phyloP scores from a whole-genome alignment of 2,329 filamentous ascomycete species.

The Cryphonectria japonica region DNA sequence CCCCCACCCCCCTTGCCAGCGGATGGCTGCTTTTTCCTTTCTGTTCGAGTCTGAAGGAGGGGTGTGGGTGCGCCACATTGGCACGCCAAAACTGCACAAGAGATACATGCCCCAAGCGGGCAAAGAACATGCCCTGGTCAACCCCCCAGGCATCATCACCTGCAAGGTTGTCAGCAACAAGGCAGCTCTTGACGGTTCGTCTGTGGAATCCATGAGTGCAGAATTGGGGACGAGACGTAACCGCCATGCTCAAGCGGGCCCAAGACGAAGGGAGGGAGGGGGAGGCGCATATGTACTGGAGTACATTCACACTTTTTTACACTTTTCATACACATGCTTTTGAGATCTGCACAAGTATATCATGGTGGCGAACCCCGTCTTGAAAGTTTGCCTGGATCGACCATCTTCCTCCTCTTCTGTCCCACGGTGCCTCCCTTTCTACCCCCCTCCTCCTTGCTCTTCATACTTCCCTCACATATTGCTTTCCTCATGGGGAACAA shows the following conservation, averaged over 20 bases:
- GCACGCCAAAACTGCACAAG: conserved; percentile 21
- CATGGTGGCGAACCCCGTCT: conserved; percentile 20
- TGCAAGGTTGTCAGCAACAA: conserved; percentile 21
- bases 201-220: conserved; percentile 14
- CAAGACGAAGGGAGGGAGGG: background rate
- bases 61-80: conserved; percentile 16
- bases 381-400: conserved; percentile 3
- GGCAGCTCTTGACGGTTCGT: conserved; percentile 11
- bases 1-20: background rate
- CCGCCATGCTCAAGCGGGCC: conserved; percentile 5
- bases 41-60: conserved; percentile 22
- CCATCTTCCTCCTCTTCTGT: conserved; percentile 16
- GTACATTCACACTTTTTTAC: background rate
- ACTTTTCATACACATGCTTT: background rate
- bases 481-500: conserved; percentile 3
- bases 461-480: background rate
- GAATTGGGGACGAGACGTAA: background rate
- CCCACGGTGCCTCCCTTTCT: conserved; percentile 19
- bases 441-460: conserved; percentile 11
- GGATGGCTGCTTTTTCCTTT: background rate
- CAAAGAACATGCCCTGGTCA: conserved; percentile 16
- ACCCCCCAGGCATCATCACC: conserved; percentile 9
- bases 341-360: conserved; percentile 25
- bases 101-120: conserved; percentile 18
- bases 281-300: background rate